Evolutionary conservation across 306 rosid species (phyloP).

Genomic region (Nissolia schottii): DNA sequence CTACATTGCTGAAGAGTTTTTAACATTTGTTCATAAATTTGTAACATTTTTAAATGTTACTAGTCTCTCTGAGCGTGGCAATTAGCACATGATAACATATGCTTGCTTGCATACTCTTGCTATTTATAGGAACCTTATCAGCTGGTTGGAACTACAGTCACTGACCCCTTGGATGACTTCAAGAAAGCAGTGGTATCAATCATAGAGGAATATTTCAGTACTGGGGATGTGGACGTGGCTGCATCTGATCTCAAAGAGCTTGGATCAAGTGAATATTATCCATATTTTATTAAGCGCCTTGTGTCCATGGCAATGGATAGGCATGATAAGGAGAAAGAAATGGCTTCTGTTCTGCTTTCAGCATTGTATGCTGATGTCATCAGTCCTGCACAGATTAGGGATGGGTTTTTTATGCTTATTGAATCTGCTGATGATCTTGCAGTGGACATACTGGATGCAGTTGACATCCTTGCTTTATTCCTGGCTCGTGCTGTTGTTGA

Average conservation of each 20-base stretch:
- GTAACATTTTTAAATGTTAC: too few species aligned
- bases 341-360: constrained; percentile 96
- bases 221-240: constrained; percentile 76
- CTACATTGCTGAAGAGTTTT: too few species aligned
- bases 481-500: constrained; percentile 98
- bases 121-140: constrained; percentile 84
- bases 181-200: constrained; percentile 82
- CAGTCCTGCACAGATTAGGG: constrained; percentile 82
- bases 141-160: constrained; percentile 73
- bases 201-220: constrained; percentile 88
- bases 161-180: constrained; percentile 88
- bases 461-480: constrained; percentile 87
- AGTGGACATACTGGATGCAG: constrained; percentile 92
- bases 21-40: too few species aligned
- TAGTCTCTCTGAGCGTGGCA: too few species aligned
- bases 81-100: neutral
- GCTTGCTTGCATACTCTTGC: neutral
- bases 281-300: constrained; percentile 90
- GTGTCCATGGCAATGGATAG: constrained; percentile 96
- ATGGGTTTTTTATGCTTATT: constrained; percentile 87
- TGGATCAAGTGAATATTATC: constrained; percentile 82
- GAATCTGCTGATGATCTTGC: constrained; percentile 98
- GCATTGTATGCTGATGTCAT: constrained; percentile 93
- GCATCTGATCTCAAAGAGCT: constrained; percentile 88
- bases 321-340: constrained; percentile 97